Conservation (phyloP, 2,329 filamentous ascomycete species). For the Diatrype stigma region DNA sequence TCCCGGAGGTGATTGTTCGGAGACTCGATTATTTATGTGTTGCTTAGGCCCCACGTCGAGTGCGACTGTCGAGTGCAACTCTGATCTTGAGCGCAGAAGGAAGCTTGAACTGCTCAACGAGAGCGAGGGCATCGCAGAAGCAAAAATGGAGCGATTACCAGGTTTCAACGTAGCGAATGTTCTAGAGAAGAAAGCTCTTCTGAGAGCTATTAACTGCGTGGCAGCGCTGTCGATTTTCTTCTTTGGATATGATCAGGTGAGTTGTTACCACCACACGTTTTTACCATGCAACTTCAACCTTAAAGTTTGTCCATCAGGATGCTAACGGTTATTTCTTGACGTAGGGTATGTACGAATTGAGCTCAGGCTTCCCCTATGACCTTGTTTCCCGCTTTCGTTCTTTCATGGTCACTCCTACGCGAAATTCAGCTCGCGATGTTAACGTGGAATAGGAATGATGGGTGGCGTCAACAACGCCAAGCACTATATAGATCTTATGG, state of each 20-base stretch:
- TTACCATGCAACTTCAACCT: constrained; percentile 43
- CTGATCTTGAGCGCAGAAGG: not conserved
- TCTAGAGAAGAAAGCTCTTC: constrained; percentile 27
- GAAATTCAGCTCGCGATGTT: not conserved
- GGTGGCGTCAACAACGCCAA: constrained; percentile 63
- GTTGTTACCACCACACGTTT: constrained; percentile 48
- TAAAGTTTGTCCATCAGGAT: not conserved
- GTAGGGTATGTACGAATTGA: not conserved
- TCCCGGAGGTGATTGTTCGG: no score
- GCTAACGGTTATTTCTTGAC: not conserved
- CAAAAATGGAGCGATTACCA: constrained; percentile 27
- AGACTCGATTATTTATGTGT: no score
- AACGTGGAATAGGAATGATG: constrained; percentile 37
- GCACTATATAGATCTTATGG: constrained; percentile 62
- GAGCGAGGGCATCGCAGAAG: not conserved
- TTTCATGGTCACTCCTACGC: no score
- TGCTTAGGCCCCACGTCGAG: not conserved
- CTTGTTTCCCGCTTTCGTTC: no score
- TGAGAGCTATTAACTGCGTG: constrained; percentile 51
- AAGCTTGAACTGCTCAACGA: not conserved
- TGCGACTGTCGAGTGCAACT: not conserved
- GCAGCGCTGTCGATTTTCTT: constrained; percentile 65
- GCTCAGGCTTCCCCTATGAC: no score
- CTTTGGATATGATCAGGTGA: constrained; percentile 56
- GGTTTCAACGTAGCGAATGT: constrained; percentile 29